phyloP scores from a whole-genome alignment of 768 basidiomycete genomes.

The Phanerochaete sordida region DNA sequence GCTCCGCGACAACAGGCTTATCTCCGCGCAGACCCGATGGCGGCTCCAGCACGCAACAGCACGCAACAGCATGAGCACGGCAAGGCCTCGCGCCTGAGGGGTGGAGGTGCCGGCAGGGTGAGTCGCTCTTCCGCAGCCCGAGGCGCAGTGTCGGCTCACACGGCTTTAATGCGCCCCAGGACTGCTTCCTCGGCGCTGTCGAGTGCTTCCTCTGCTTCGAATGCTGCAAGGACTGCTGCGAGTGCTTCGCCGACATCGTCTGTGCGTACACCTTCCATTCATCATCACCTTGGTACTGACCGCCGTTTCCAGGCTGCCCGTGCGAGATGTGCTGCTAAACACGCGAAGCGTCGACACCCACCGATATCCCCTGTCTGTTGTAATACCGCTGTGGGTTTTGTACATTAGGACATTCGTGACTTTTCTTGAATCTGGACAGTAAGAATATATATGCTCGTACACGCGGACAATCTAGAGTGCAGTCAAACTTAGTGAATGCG shows the following conservation, averaged over 20 bases:
- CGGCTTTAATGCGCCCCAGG: constrained; percentile 33
- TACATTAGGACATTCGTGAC: background rate
- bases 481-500: no score
- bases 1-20: background rate
- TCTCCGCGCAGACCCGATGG: constrained; percentile 40
- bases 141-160: background rate
- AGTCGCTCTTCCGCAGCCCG: background rate
- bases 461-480: background rate
- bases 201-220: constrained; percentile 75
- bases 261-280: constrained; percentile 41
- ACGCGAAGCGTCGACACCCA: background rate
- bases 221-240: constrained; percentile 58
- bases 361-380: background rate
- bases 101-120: constrained; percentile 70
- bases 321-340: constrained; percentile 73
- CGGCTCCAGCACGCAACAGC: constrained; percentile 34
- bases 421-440: background rate
- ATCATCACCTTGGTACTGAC: background rate
- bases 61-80: constrained; percentile 30
- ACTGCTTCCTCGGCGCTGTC: constrained; percentile 59
- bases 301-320: constrained; percentile 54
- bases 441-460: background rate
- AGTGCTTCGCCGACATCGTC: constrained; percentile 64
- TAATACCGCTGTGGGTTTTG: background rate
- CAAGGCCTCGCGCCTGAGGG: constrained; percentile 59